Percentiles rank a stretch among this genome's conserved stretches.
These are phyloP conservation scores for Melocanna baccifera DNA, from an alignment of 176 grass and related monocot species.

Conservation along the genomic window DNA sequence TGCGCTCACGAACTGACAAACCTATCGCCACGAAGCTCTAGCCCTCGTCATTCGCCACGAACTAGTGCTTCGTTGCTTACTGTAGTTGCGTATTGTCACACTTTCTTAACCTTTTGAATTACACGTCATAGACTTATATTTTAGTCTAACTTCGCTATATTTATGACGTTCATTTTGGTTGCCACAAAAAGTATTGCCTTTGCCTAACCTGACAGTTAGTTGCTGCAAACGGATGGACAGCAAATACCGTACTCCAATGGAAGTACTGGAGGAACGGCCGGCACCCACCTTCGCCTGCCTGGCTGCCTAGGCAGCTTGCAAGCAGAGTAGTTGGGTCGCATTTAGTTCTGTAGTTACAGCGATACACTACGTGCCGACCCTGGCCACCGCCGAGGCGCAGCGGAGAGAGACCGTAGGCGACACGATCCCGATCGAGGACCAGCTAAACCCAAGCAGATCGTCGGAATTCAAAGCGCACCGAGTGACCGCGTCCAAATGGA, in stretches of 20 bases:
- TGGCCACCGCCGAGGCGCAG: background rate
- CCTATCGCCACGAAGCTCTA: background rate
- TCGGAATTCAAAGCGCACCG: background rate
- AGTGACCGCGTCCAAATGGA: background rate
- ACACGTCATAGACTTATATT: too few species aligned
- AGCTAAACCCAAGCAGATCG: background rate
- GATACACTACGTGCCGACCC: background rate
- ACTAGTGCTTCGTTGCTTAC: too few species aligned
- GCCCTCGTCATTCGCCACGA: background rate
- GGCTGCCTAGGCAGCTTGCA: background rate
- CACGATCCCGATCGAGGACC: slow-evolving; percentile 8
- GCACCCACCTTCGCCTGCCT: background rate
- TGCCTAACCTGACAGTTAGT: background rate
- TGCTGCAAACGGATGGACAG: background rate
- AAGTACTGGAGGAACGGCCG: too few species aligned
- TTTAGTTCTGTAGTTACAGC: background rate
- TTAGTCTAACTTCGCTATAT: too few species aligned
- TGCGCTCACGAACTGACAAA: background rate
- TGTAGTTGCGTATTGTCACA: too few species aligned
- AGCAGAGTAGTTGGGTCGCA: background rate
- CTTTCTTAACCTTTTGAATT: too few species aligned
- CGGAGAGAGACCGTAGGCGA: background rate
- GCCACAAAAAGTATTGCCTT: too few species aligned
- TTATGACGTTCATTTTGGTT: too few species aligned
- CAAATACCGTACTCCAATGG: background rate